Evolutionary conservation across 2,329 filamentous ascomycete genomes (phyloP).

Genomic region (Leptodontidium sp.): DNA sequence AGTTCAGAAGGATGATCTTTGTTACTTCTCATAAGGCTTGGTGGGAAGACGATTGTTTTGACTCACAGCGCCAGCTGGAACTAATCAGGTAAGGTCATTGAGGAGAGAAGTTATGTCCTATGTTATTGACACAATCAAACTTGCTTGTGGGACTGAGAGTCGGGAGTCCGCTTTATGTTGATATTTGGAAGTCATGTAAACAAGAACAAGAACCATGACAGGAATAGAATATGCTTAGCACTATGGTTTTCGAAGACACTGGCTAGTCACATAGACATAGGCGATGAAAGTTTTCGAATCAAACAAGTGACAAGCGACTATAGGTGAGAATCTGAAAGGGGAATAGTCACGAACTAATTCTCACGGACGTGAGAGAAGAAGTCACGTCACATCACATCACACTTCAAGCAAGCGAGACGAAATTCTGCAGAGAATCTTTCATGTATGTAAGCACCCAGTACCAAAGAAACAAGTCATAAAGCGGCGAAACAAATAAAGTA

Average conservation of each 20-base stretch:
- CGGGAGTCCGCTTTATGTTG: too few relatives aligned
- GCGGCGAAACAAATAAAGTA: conserved; percentile 6
- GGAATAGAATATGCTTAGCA: background rate
- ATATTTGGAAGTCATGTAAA: background rate
- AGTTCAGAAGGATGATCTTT: too few relatives aligned
- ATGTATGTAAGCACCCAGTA: conserved; percentile 14
- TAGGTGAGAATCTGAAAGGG: background rate
- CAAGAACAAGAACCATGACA: background rate
- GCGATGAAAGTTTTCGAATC: too few relatives aligned
- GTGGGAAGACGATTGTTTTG: too few relatives aligned
- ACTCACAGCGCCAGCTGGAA: too few relatives aligned
- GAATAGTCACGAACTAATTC: background rate
- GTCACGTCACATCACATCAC: conserved; percentile 11
- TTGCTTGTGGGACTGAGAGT: too few relatives aligned
- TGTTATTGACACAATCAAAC: too few relatives aligned
- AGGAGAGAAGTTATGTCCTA: too few relatives aligned
- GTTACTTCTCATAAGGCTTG: too few relatives aligned
- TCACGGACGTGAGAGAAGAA: background rate
- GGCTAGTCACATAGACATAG: background rate
- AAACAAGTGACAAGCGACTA: background rate
- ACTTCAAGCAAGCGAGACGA: background rate
- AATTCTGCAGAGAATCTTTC: conserved; percentile 6
- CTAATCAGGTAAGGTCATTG: too few relatives aligned
- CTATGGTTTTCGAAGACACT: background rate
- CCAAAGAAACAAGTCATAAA: conserved; percentile 16